Evolutionary conservation across 2,329 filamentous ascomycete species (phyloP).

Genomic region (Claviceps pazoutovae): DNA sequence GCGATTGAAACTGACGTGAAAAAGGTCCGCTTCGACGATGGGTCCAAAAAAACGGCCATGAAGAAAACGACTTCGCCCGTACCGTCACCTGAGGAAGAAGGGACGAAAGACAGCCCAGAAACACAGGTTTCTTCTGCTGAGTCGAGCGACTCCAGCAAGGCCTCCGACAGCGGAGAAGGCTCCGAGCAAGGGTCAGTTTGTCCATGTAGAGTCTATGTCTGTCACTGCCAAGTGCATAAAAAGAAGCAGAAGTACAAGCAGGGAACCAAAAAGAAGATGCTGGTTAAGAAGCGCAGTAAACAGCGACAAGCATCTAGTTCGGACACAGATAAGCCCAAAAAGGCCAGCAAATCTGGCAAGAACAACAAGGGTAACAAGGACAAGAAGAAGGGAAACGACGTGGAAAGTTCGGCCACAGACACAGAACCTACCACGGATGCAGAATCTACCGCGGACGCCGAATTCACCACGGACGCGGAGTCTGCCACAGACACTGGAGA

Average conservation of each 20-base stretch:
- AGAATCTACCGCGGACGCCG: no score
- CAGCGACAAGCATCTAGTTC: not conserved
- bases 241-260: not conserved
- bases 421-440: conserved; percentile 12
- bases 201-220: conserved; percentile 14
- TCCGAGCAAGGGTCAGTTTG: conserved; percentile 22
- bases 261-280: conserved; percentile 2
- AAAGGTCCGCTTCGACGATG: conserved; percentile 29
- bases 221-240: conserved; percentile 4
- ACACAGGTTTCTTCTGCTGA: conserved; percentile 8
- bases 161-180: conserved; percentile 14
- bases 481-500: conserved; percentile 2
- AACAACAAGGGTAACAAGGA: conserved; percentile 7
- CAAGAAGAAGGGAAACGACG: conserved; percentile 9
- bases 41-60: conserved; percentile 22
- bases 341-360: conserved; percentile 10
- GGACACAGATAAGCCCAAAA: conserved; percentile 8
- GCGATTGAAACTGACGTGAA: conserved; percentile 15
- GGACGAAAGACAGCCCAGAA: conserved; percentile 4
- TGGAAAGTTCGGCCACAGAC: conserved; percentile 9
- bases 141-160: conserved; percentile 9
- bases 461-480: no score
- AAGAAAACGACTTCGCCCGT: conserved; percentile 17
- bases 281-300: conserved; percentile 4
- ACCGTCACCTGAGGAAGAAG: not conserved